Conservation (phyloP, 305 asterid species). For the Nicotiana rustica region DNA sequence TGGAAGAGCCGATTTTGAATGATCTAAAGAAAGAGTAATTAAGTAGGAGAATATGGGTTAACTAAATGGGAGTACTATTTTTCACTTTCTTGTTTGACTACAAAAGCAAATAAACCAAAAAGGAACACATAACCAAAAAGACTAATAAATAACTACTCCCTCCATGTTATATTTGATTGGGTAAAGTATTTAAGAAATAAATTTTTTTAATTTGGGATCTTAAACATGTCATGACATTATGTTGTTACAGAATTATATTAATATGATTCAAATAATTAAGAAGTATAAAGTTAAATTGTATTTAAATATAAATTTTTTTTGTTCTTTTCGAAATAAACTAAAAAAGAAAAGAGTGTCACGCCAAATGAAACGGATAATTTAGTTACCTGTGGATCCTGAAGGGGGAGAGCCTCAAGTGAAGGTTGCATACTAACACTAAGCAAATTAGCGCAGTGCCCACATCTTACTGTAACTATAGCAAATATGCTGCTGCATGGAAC, state of each 20-base stretch:
- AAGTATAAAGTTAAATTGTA: neutral
- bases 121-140: neutral
- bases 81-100: neutral
- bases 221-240: too few species aligned
- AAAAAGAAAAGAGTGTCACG: neutral
- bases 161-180: neutral
- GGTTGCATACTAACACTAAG: conserved; percentile 76
- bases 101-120: neutral
- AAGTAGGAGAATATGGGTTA: too few species aligned
- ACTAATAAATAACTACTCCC: neutral
- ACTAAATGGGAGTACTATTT: neutral
- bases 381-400: conserved; percentile 67
- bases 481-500: conserved; percentile 77
- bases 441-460: conserved; percentile 88
- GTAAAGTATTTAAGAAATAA: neutral
- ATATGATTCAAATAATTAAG: neutral
- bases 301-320: neutral
- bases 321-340: neutral
- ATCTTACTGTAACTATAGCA: conserved; percentile 79
- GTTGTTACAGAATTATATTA: too few species aligned
- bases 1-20: neutral
- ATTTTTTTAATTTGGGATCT: too few species aligned
- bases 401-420: conserved; percentile 64
- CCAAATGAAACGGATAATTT: too few species aligned
- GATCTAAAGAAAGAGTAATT: too few species aligned